A percentile compares a stretch with the other conserved stretches of the same genome.
Evolutionary conservation across 139 green algal genomes (phyloP).

Genomic region (Pseudopediastrum boryanum): DNA sequence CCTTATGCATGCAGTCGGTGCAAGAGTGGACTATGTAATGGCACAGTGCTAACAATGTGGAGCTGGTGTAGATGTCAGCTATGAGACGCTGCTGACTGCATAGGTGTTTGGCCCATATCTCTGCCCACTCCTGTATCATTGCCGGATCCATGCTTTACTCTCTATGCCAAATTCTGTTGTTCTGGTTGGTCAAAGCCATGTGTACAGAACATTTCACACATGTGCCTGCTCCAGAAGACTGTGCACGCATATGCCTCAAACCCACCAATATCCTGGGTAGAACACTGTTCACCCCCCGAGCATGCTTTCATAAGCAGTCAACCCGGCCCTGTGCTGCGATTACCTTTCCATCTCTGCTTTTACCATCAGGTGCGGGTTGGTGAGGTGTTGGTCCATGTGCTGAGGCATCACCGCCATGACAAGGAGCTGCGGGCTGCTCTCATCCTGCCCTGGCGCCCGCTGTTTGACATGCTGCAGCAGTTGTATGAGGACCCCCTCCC

Average conservation of each 20-base stretch:
- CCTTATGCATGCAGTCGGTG: background rate
- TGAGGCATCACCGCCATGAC: constrained; percentile 51
- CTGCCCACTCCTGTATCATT: background rate
- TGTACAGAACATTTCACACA: too few species aligned
- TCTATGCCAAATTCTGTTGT: too few species aligned
- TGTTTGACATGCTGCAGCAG: constrained; percentile 52
- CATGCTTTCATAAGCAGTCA: background rate
- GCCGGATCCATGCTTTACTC: background rate
- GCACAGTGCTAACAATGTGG: background rate
- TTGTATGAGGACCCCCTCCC: constrained; percentile 14
- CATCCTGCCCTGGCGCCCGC: constrained; percentile 63
- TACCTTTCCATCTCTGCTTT: background rate
- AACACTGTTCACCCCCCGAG: background rate
- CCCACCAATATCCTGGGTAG: background rate
- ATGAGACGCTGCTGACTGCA: background rate
- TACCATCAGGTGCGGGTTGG: constrained; percentile 52
- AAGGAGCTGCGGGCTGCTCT: constrained; percentile 40
- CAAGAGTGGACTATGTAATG: background rate
- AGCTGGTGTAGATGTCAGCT: background rate
- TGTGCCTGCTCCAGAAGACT: background rate
- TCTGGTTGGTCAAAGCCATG: too few species aligned
- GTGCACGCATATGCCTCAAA: background rate
- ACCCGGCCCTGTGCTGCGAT: background rate
- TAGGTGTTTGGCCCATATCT: background rate
- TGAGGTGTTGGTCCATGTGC: constrained; percentile 45